Base-by-base conservation (phyloP, 116 monocot species). In the Zostera marina region DNA sequence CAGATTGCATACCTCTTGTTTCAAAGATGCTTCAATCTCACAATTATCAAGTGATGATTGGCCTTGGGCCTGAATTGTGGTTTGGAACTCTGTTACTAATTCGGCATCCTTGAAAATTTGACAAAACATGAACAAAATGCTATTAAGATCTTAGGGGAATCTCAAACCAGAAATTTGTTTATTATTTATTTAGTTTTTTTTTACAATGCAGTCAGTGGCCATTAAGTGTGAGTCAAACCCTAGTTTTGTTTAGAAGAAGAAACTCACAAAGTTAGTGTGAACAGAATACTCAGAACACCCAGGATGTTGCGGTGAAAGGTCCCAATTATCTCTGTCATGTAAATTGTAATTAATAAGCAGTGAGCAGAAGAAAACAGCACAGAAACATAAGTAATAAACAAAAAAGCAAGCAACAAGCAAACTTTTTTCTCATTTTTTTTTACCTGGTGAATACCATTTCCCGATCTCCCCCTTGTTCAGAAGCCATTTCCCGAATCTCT, bases 1-100 rank as follows among this genome's bases (percentile, higher is more conserved):
- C n/a, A 59, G 42, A 22, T 58, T 5, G 42, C 8, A 20, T 42
- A 44, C 59, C 59, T 59, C 59, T 59, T 59, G 42, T 59, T 59
- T 20, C 41, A 59, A 41, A 22, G 59, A 43, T 10, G 21, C 43
- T 22, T 21, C 14, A 16, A 59, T 22, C 15, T 43, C 44, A 44
- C 32, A 32, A 32, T 44, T 22, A 16, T 59, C 19, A 16, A 59
- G 10, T 44, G 15, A 19, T 43, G 42, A 21, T 44, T 59, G 15
- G 14, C 58, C 1, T 5, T 22, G 16, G 11, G 13, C 7, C 2
- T 59, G 11, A 21, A 11, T 43, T 43, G 20, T 59, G 9, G 11
- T 59, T 9, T 17, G 32, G 32, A 1, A 3, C 32, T 32, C 32
- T 32, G 32, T 43, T 2, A 11, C 7, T 21, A 41, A 20, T 23